phyloP scores from a whole-genome alignment of 441 rosid genomes.

The Croton laevigatus region DNA sequence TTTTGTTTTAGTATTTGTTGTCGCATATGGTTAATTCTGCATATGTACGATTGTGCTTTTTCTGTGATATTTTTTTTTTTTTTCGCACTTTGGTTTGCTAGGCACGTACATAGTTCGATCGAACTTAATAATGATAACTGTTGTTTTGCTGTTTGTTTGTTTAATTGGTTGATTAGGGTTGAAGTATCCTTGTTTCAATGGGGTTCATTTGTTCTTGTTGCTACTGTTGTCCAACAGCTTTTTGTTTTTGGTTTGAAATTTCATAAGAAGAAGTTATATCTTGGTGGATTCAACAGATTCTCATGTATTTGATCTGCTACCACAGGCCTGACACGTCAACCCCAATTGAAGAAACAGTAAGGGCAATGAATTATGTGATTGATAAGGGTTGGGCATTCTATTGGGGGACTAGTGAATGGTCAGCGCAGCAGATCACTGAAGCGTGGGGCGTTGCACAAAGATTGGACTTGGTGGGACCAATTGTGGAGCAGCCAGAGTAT shows the following conservation, averaged over 20 bases:
- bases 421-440: conserved; percentile 91
- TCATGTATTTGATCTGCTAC: conserved; percentile 15
- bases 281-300: neutral
- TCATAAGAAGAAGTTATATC: too few relatives aligned
- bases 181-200: neutral
- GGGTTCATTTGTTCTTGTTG: neutral
- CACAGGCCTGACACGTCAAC: conserved; percentile 79
- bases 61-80: too few relatives aligned
- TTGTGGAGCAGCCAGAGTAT: conserved; percentile 94
- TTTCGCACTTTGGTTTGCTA: neutral
- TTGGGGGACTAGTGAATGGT: conserved; percentile 99
- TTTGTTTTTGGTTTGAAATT: neutral
- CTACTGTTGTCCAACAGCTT: neutral
- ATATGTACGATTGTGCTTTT: neutral
- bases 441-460: conserved; percentile 91
- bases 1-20: neutral
- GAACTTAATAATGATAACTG: neutral
- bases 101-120: neutral
- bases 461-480: conserved; percentile 84
- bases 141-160: neutral
- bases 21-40: conserved; percentile 1
- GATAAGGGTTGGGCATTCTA: conserved; percentile 98
- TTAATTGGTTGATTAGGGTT: neutral
- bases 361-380: conserved; percentile 90
- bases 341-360: conserved; percentile 92